Conservation (phyloP, 1,284 basidiomycete genomes). For the Entoloma clypeatum region DNA sequence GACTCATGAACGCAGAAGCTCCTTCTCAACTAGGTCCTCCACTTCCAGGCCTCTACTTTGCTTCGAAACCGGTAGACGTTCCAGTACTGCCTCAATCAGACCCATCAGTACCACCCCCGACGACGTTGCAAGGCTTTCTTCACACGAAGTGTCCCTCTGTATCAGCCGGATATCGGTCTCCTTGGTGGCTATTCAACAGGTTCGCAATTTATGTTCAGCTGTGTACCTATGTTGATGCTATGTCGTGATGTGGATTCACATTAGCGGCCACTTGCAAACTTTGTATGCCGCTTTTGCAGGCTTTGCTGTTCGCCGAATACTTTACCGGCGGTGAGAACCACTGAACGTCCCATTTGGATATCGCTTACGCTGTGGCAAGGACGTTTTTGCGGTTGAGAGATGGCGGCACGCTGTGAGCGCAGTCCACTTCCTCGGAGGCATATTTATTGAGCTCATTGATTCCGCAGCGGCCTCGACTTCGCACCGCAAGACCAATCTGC, state of each 20-base stretch:
- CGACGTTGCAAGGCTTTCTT: slow-evolving; percentile 49
- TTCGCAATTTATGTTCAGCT: slow-evolving; percentile 16
- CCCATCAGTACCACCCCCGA: slow-evolving; percentile 23
- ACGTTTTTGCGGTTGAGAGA: slow-evolving; percentile 36
- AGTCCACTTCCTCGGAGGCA: neutral
- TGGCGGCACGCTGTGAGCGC: slow-evolving; percentile 41
- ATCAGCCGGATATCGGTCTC: slow-evolving; percentile 45
- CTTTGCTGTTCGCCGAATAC: slow-evolving; percentile 68
- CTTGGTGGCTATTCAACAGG: slow-evolving; percentile 68
- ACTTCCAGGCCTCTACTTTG: no score
- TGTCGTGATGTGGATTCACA: neutral
- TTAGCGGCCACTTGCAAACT: slow-evolving; percentile 68
- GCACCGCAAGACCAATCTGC: slow-evolving; percentile 51
- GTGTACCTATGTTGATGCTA: neutral
- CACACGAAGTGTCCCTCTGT: slow-evolving; percentile 55
- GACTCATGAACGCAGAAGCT: no score
- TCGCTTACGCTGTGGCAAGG: no score
- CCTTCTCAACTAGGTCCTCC: no score
- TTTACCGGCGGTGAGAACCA: slow-evolving; percentile 67
- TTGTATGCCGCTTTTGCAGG: slow-evolving; percentile 60
- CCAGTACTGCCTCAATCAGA: slow-evolving; percentile 30
- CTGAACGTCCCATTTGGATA: no score
- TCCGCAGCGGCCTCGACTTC: slow-evolving; percentile 65
- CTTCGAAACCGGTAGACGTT: slow-evolving; percentile 35
- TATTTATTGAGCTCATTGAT: slow-evolving; percentile 5